These are phyloP conservation scores for Debaryomycetaceae sp. DNA, from an alignment of 1,139 yeast genomes.

Conservation along the genomic window DNA sequence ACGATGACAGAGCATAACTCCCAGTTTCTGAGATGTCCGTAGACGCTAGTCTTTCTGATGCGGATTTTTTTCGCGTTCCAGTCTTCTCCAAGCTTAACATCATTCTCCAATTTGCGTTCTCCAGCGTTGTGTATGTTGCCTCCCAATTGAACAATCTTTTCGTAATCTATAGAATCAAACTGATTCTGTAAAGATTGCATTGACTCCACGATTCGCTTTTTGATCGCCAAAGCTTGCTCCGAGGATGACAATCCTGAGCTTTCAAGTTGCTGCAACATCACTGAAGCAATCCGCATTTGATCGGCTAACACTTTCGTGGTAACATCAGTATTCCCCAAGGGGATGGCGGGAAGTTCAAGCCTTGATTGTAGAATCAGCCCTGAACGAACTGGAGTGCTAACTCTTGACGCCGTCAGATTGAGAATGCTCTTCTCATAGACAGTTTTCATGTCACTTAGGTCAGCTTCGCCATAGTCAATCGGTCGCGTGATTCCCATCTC, in stretches of 20 bases:
- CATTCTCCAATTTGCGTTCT: conserved; percentile 85
- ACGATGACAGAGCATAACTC: conserved; percentile 92
- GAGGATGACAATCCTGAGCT: conserved; percentile 63
- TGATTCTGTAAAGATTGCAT: conserved; percentile 84
- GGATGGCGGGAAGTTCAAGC: too few relatives aligned
- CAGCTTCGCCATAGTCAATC: too few relatives aligned
- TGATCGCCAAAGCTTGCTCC: conserved; percentile 71
- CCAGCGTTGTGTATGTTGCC: conserved; percentile 56
- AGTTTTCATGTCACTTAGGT: not conserved
- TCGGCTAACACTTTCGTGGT: conserved; percentile 60
- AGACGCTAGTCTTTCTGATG: conserved; percentile 70
- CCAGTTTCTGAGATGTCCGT: conserved; percentile 88
- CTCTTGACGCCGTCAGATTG: not conserved
- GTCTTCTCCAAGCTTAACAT: conserved; percentile 88
- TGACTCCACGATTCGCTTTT: conserved; percentile 73
- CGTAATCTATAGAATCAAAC: conserved; percentile 44
- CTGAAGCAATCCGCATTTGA: conserved; percentile 94
- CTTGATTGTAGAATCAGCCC: conserved; percentile 1
- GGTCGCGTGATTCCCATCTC: too few relatives aligned
- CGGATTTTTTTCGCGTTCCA: conserved; percentile 81
- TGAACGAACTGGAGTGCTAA: not conserved
- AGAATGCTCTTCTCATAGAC: conserved; percentile 4
- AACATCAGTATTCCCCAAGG: conserved; percentile 16
- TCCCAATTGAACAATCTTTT: conserved; percentile 39
- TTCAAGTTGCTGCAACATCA: conserved; percentile 87